Evolutionary conservation across 495 filamentous ascomycete species (phyloP).

Genomic region (Pseudevernia furfuracea): DNA sequence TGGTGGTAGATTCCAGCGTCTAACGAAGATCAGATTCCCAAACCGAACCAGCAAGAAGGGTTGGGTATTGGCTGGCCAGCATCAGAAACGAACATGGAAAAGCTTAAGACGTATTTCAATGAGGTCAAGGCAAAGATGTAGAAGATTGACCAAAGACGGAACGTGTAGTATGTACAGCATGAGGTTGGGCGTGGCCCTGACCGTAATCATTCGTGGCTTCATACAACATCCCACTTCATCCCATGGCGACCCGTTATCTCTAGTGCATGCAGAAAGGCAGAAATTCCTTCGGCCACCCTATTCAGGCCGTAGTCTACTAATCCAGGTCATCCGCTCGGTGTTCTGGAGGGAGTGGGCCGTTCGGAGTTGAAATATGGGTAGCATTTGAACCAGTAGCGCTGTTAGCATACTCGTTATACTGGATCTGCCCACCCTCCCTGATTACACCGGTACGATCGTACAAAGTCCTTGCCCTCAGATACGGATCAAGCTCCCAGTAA

Average conservation of each 20-base stretch:
- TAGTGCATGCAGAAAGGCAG: background rate
- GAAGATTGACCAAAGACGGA: slow-evolving; percentile 19
- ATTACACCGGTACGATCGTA: slow-evolving; percentile 73
- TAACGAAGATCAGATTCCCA: slow-evolving; percentile 63
- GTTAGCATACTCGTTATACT: slow-evolving; percentile 52
- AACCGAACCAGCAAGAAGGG: slow-evolving; percentile 80
- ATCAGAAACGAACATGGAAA: slow-evolving; percentile 70
- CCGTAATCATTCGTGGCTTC: background rate
- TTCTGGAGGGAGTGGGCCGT: slow-evolving; percentile 26
- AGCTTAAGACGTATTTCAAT: slow-evolving; percentile 69
- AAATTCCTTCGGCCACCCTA: background rate
- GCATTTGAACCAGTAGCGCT: slow-evolving; percentile 27
- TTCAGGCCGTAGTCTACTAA: slow-evolving; percentile 26
- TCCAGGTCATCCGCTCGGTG: slow-evolving; percentile 51
- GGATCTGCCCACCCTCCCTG: slow-evolving; percentile 52
- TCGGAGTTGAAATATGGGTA: slow-evolving; percentile 21
- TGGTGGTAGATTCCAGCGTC: background rate
- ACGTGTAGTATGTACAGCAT: slow-evolving; percentile 8
- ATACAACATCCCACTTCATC: background rate
- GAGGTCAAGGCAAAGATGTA: slow-evolving; percentile 87
- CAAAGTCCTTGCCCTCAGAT: slow-evolving; percentile 59
- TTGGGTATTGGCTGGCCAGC: slow-evolving; percentile 74
- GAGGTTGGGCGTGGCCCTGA: background rate
- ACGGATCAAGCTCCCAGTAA: slow-evolving; percentile 81
- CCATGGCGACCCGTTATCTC: slow-evolving; percentile 2